Evolutionary conservation across 2,329 filamentous ascomycete genomes (phyloP), one percentile per base, ranked within the genome.

Genomic region (Fusarium beomiforme): DNA sequence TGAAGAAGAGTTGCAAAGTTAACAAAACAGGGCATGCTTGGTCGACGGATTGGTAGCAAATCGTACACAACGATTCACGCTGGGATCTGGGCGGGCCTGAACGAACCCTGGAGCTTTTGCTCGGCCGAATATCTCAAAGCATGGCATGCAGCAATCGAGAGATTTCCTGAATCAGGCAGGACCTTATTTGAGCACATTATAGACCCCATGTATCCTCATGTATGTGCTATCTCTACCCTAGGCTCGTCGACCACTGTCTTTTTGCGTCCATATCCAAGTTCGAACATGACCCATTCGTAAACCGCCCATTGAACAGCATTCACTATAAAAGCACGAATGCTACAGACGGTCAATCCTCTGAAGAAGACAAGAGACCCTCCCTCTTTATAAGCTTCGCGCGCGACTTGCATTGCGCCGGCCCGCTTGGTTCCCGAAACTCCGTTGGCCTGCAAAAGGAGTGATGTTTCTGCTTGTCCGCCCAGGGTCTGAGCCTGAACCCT

Each of bases 231-330:
- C 16, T 61, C 44, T 16, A 37, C 36, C 46, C 59, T 50, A 9
- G 51, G 29, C 19, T 65, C 60, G 19, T 26, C 33, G n/a, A 54
- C 23, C 3, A 47, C 31, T 26, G 34, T 47, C 51, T 67, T 67
- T 51, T 72, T 71, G n/a, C 69, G 72, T 23, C 69, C 71, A 33
- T 76, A 73, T 43, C 68, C 83, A 24, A 91, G 77, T 75, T 88
- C 84, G 29, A 80, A 78, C 92, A 97, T 95, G 76, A 93, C 88
- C 90, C 92, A 94, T 82, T 98, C 95, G 79, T 98, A 98, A 9
- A 93, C 89, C 26, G 92, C 92, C 95, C 95, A 98, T 83, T 94
- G 86, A n/a, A 93, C 92, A 5, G 95, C 95, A 83, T 98, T 98
- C 41, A 98, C 95, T 56, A 97, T 84, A 79, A 98, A 98, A 1